Evolutionary conservation across 73 alveolate genomes (phyloP).

Genomic region (Tetrahymena elliotti): DNA sequence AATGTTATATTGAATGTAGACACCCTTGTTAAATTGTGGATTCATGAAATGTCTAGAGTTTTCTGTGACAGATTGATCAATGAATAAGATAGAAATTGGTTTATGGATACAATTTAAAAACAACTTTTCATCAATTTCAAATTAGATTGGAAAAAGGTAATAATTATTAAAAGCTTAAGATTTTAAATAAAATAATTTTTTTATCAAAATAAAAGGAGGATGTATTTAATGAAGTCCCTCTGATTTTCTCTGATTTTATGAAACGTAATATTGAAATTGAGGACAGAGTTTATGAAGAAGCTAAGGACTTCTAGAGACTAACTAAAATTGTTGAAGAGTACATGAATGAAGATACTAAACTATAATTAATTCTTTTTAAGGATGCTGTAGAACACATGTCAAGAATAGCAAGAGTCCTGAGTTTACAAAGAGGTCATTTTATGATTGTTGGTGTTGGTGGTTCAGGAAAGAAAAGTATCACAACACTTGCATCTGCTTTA

Average conservation of each 20-base stretch:
- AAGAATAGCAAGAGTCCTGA: slow-evolving; percentile 79
- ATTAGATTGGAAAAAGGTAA: slow-evolving; percentile 59
- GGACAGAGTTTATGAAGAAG: slow-evolving; percentile 87
- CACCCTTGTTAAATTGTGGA: slow-evolving; percentile 82
- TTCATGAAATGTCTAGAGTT: slow-evolving; percentile 88
- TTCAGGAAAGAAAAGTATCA: slow-evolving; percentile 74
- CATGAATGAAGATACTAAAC: slow-evolving; percentile 70
- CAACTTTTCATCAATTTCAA: slow-evolving; percentile 63
- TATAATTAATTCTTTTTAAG: slow-evolving; percentile 85
- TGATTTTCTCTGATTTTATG: slow-evolving; percentile 64
- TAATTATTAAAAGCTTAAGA: slow-evolving; percentile 44
- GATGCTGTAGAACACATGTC: slow-evolving; percentile 87
- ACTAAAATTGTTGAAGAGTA: slow-evolving; percentile 66
- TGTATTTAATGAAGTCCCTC: slow-evolving; percentile 54
- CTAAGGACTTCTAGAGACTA: slow-evolving; percentile 49
- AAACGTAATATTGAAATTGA: slow-evolving; percentile 71
- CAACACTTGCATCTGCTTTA: slow-evolving; percentile 76
- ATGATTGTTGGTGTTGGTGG: slow-evolving; percentile 87
- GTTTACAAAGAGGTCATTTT: slow-evolving; percentile 87
- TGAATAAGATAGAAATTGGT: slow-evolving; percentile 56
- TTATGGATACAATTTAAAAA: slow-evolving; percentile 61
- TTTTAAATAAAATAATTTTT: slow-evolving; percentile 57
- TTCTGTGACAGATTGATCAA: slow-evolving; percentile 66
- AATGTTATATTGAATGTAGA: slow-evolving; percentile 64
- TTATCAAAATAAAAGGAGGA: slow-evolving; percentile 56